Evolutionary conservation across 2,329 filamentous ascomycete genomes (phyloP).

Genomic region (Phialophora expanda): DNA sequence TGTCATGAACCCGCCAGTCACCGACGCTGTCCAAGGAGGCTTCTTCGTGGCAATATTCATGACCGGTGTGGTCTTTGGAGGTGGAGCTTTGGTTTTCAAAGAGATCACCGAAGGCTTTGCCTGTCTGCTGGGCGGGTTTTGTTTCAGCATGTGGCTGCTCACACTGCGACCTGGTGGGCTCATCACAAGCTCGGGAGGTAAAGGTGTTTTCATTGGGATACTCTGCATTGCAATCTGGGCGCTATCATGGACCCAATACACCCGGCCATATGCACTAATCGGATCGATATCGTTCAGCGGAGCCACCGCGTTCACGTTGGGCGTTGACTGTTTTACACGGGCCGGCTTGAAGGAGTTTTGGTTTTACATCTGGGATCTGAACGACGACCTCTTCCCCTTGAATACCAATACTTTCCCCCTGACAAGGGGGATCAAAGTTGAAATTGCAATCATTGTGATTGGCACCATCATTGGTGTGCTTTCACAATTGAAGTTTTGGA

Average conservation of each 20-base stretch:
- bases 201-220: constrained; percentile 74
- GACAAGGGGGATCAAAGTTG: constrained; percentile 83
- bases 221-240: constrained; percentile 72
- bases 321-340: constrained; percentile 86
- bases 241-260: constrained; percentile 79
- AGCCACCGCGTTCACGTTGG: constrained; percentile 77
- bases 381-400: constrained; percentile 78
- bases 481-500: constrained; percentile 87
- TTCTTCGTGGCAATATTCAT: constrained; percentile 80
- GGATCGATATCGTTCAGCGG: constrained; percentile 78
- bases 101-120: constrained; percentile 85
- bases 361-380: constrained; percentile 87
- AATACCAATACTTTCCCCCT: constrained; percentile 79
- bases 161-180: constrained; percentile 77
- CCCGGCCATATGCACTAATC: constrained; percentile 78
- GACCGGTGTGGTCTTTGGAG: constrained; percentile 76
- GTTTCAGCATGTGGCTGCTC: constrained; percentile 87
- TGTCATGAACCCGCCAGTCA: constrained; percentile 80
- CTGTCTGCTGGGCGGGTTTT: constrained; percentile 85
- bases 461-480: constrained; percentile 76
- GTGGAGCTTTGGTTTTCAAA: constrained; percentile 74
- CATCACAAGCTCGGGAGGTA: constrained; percentile 65
- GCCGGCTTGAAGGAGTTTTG: constrained; percentile 97
- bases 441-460: constrained; percentile 77
- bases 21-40: constrained; percentile 77